phyloP scores from a whole-genome alignment of 257 asterid genomes.

The Asclepias syriaca region DNA sequence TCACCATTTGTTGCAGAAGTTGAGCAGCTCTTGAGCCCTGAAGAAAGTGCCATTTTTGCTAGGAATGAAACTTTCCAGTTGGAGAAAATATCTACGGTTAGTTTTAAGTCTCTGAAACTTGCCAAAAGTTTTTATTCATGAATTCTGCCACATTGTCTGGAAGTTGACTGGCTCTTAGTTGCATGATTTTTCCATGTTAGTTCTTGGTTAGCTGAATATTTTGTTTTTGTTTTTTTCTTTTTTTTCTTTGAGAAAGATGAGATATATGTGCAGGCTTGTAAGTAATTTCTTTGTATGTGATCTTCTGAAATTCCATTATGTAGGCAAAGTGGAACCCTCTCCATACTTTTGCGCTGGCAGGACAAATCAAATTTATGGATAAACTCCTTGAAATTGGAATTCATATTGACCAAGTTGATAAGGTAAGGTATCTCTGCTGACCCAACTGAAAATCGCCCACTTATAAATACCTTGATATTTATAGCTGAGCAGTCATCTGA shows the following conservation, averaged over 20 bases:
- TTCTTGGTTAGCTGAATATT: background rate
- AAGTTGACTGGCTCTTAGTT: background rate
- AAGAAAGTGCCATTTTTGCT: slow-evolving; percentile 71
- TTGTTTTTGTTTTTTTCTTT: background rate
- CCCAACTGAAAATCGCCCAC: background rate
- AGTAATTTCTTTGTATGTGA: slow-evolving; percentile 3
- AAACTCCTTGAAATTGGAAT: slow-evolving; percentile 50
- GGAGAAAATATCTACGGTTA: slow-evolving; percentile 67
- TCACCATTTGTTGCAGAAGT: slow-evolving; percentile 53
- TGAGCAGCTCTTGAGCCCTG: slow-evolving; percentile 63
- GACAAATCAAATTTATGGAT: slow-evolving; percentile 82
- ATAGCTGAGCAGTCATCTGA: slow-evolving; percentile 9
- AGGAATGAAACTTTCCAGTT: slow-evolving; percentile 41
- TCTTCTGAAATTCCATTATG: slow-evolving; percentile 4
- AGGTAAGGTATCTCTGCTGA: slow-evolving; percentile 33
- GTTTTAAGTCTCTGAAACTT: slow-evolving; percentile 18
- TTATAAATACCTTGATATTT: slow-evolving; percentile 15
- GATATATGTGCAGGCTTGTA: background rate
- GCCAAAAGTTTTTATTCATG: slow-evolving; percentile 7
- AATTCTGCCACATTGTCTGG: background rate
- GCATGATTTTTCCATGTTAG: background rate
- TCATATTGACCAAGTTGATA: slow-evolving; percentile 45
- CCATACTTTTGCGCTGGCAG: slow-evolving; percentile 75
- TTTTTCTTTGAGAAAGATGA: slow-evolving; percentile 3
- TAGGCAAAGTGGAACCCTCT: slow-evolving; percentile 85